These are phyloP conservation scores for Candida broadrunensis DNA, from an alignment of 805 yeast species.

Conservation along the genomic window DNA sequence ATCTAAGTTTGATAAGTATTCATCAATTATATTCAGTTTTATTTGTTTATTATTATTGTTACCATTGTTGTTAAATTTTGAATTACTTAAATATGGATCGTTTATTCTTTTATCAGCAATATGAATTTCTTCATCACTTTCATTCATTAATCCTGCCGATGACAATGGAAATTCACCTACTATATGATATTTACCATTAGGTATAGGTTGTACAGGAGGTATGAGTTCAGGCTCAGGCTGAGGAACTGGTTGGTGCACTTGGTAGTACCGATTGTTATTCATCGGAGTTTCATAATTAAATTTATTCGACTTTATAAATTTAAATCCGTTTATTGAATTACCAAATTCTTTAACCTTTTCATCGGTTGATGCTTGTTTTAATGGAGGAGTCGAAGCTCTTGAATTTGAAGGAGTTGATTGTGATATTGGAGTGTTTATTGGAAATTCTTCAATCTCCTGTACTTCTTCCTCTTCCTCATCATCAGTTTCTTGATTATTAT, in stretches of 20 bases:
- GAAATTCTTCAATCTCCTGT: conserved; percentile 6
- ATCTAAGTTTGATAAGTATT: too few species aligned
- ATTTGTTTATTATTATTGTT: conserved; percentile 2
- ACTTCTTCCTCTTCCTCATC: conserved; percentile 8
- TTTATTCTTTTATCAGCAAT: conserved; percentile 36
- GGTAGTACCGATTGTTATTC: conserved; percentile 13
- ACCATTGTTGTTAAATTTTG: neutral
- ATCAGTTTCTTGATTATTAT: conserved; percentile 9
- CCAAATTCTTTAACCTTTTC: conserved; percentile 29
- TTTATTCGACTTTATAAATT: conserved; percentile 33
- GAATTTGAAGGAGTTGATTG: conserved; percentile 44
- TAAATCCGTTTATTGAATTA: conserved; percentile 38
- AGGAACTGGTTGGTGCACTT: conserved; percentile 2
- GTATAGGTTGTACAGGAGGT: neutral
- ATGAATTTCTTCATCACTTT: conserved; percentile 27
- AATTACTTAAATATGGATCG: conserved; percentile 13
- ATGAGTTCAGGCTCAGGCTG: neutral
- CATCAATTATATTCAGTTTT: too few species aligned
- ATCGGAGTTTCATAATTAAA: conserved; percentile 17
- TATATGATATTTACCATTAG: conserved; percentile 16
- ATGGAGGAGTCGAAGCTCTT: conserved; percentile 29
- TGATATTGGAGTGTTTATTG: conserved; percentile 32
- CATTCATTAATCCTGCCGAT: conserved; percentile 33
- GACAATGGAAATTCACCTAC: conserved; percentile 30
- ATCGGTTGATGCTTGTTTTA: neutral